Base-by-base conservation (phyloP, 306 rosid species). In the Elaeagnus macrophylla region DNA sequence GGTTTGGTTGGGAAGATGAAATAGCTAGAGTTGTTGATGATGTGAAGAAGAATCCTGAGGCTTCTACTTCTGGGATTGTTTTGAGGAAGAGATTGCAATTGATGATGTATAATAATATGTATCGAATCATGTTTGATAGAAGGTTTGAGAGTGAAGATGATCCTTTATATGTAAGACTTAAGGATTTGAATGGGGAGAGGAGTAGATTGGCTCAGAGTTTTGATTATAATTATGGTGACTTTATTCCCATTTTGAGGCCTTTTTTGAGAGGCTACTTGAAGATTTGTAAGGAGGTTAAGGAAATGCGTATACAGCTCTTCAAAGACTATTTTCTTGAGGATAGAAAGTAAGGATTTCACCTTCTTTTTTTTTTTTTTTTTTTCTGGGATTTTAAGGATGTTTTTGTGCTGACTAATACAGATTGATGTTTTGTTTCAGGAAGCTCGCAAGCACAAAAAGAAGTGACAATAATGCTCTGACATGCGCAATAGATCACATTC, bases 191-290 rank as follows among this genome's bases (percentile, higher is more conserved):
- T 49, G 53, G 53, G 5, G 53, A 49, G 53, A 49, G 53, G 53
- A 49, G 53, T 49, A 32, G 53, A 9, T 9, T 49, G 53, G 53
- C 53, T 49, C 53, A 49, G 53, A 49, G 53, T 36, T 49, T 49
- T 10, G 53, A 49, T 6, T 49, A 49, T 12, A 49, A 49, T 10
- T 49, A 49, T 9, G 53, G 53, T 11, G 53, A 49, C 12, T 49
- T 49, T 18, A 49, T 49, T 49, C 53, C 53, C 12, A 20, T 49
- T 49, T 49, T 49, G 53, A 18, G 53, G 6, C 53, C 53, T 7
- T 49, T 49, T 9, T 9, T 49, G 35, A 49, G 53, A 6, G 53
- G 53, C 0, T 49, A 49, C 36, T 20, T 49, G 36, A 49, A 49
- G 37, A 49, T 49, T 8, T 49, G 53, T 36, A 49, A 49, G 53